These are phyloP conservation scores for Leccinellum albellum DNA, from an alignment of 768 basidiomycete genomes.

Conservation along the genomic window DNA sequence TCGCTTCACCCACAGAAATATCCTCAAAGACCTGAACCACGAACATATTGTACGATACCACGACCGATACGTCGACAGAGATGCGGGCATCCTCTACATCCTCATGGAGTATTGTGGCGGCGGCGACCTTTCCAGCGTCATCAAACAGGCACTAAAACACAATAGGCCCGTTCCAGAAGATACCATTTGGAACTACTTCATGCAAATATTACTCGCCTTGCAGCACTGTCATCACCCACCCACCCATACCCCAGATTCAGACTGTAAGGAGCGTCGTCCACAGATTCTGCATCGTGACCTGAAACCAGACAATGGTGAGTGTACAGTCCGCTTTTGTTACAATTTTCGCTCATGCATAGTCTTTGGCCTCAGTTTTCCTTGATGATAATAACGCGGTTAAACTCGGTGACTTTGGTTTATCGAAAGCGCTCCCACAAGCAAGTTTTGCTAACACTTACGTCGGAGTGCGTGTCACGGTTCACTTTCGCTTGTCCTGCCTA, in stretches of 20 bases:
- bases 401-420: constrained; percentile 94
- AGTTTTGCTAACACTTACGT: constrained; percentile 96
- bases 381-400: constrained; percentile 84
- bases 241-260: constrained; percentile 30
- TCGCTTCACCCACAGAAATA: constrained; percentile 57
- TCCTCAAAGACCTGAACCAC: constrained; percentile 92
- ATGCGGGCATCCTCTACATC: constrained; percentile 89
- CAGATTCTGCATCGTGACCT: constrained; percentile 92
- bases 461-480: constrained; percentile 56
- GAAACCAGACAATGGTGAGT: constrained; percentile 94
- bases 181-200: constrained; percentile 92
- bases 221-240: constrained; percentile 90
- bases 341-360: background rate
- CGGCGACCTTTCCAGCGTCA: constrained; percentile 86
- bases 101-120: constrained; percentile 99
- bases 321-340: no score
- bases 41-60: constrained; percentile 96
- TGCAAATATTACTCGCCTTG: constrained; percentile 86
- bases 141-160: constrained; percentile 70
- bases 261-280: constrained; percentile 52
- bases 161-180: constrained; percentile 83
- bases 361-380: constrained; percentile 67
- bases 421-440: constrained; percentile 84
- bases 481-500: background rate
- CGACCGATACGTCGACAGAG: constrained; percentile 88